These are phyloP conservation scores for Candida nanaspora DNA, from an alignment of 805 yeast genomes.

Conservation along the genomic window DNA sequence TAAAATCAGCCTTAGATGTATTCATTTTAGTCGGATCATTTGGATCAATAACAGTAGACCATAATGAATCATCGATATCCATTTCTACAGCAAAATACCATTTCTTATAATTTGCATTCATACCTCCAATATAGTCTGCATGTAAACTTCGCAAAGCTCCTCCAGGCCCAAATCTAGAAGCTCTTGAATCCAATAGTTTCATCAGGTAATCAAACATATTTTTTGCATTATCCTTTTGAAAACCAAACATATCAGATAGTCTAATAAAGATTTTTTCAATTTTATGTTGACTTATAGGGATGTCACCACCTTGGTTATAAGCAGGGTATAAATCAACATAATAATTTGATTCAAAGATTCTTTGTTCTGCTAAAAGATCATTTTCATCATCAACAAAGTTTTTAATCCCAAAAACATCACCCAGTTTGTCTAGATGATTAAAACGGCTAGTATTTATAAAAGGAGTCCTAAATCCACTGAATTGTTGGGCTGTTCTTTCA, in stretches of 20 bases:
- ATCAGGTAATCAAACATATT: conserved; percentile 51
- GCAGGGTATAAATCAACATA: conserved; percentile 47
- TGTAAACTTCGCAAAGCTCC: conserved; percentile 56
- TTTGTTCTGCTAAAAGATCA: conserved; percentile 18
- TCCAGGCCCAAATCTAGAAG: conserved; percentile 53
- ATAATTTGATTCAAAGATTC: conserved; percentile 35
- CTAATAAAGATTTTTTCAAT: conserved; percentile 51
- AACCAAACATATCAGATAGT: conserved; percentile 52
- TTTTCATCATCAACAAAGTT: conserved; percentile 25
- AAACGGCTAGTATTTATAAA: conserved; percentile 34
- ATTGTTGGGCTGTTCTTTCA: conserved; percentile 22
- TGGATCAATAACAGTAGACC: conserved; percentile 14
- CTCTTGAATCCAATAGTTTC: conserved; percentile 58
- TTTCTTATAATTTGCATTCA: conserved; percentile 57
- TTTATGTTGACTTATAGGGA: conserved; percentile 44
- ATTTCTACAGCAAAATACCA: conserved; percentile 75
- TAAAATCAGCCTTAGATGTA: conserved; percentile 9
- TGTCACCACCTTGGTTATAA: conserved; percentile 34
- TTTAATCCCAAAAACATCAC: conserved; percentile 25
- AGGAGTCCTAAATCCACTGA: conserved; percentile 41
- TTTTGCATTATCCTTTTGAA: conserved; percentile 56
- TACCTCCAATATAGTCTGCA: conserved; percentile 71
- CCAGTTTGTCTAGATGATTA: conserved; percentile 31
- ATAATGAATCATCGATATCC: conserved; percentile 47
- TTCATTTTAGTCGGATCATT: conserved; percentile 5